These are phyloP conservation scores for Boletus subcaerulescens DNA, from an alignment of 768 basidiomycete species.

Conservation along the genomic window DNA sequence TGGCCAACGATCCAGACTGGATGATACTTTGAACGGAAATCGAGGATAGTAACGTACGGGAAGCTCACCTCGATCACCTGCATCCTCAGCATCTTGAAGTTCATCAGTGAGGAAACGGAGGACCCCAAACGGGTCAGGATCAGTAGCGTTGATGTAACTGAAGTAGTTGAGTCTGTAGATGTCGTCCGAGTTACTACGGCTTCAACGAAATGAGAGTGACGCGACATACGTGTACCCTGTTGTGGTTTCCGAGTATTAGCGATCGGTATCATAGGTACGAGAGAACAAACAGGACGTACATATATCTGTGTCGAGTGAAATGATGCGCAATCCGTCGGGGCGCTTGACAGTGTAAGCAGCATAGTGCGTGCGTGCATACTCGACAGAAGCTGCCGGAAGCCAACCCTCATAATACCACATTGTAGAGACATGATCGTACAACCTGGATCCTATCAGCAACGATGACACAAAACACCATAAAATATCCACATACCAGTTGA, in stretches of 20 bases:
- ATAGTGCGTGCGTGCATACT: constrained; percentile 45
- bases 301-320: constrained; percentile 50
- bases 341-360: constrained; percentile 45
- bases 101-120: constrained; percentile 50
- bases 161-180: constrained; percentile 40
- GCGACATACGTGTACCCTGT: constrained; percentile 35
- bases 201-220: background rate
- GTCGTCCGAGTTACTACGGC: background rate
- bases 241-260: no score
- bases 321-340: constrained; percentile 44
- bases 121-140: constrained; percentile 48
- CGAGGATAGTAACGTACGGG: background rate
- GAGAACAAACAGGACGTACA: constrained; percentile 30
- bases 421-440: constrained; percentile 46
- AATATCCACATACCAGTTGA: constrained; percentile 36
- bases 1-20: constrained; percentile 51
- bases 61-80: constrained; percentile 40
- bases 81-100: constrained; percentile 51
- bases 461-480: background rate
- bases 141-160: constrained; percentile 46
- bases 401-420: constrained; percentile 48
- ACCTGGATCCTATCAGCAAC: constrained; percentile 28
- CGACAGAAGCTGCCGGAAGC: constrained; percentile 37
- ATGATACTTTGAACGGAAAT: background rate
- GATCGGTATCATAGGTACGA: background rate